A percentile compares a stretch with the other conserved stretches of the same genome.
phyloP scores from a whole-genome alignment of 139 green algal genomes.

The Tetraselmis striata region DNA sequence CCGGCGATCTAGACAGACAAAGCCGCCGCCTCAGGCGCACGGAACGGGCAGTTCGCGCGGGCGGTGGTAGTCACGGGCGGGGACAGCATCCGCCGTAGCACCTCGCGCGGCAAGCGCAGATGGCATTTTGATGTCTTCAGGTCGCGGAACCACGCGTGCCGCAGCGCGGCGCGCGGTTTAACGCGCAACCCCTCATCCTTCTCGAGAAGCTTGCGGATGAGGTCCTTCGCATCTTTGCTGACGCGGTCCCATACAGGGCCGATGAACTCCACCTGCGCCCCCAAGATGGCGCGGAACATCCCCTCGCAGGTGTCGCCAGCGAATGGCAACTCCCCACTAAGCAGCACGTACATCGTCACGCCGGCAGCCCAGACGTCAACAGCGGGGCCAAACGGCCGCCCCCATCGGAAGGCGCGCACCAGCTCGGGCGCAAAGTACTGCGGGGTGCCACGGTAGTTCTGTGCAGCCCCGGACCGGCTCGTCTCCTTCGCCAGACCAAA shows the following conservation, averaged over 20 bases:
- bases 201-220: slow-evolving; percentile 7
- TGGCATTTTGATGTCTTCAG: no score
- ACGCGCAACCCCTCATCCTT: slow-evolving; percentile 7
- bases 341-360: slow-evolving; percentile 34
- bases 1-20: no score
- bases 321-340: slow-evolving; percentile 34
- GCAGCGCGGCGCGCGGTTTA: not conserved
- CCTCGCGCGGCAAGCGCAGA: no score
- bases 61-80: no score
- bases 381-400: not conserved
- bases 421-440: not conserved
- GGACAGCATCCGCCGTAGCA: no score
- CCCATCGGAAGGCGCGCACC: not conserved
- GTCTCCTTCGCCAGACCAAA: not conserved
- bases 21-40: no score
- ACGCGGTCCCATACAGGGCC: slow-evolving; percentile 6
- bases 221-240: slow-evolving; percentile 11
- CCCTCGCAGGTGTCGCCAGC: not conserved
- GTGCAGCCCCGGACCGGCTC: not conserved
- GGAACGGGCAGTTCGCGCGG: no score
- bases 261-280: slow-evolving; percentile 1
- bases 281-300: not conserved
- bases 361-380: slow-evolving; percentile 31
- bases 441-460: not conserved
- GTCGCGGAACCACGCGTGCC: slow-evolving; percentile 13